Conservation (phyloP, 495 filamentous ascomycete species). For the Xylaria longipes region DNA sequence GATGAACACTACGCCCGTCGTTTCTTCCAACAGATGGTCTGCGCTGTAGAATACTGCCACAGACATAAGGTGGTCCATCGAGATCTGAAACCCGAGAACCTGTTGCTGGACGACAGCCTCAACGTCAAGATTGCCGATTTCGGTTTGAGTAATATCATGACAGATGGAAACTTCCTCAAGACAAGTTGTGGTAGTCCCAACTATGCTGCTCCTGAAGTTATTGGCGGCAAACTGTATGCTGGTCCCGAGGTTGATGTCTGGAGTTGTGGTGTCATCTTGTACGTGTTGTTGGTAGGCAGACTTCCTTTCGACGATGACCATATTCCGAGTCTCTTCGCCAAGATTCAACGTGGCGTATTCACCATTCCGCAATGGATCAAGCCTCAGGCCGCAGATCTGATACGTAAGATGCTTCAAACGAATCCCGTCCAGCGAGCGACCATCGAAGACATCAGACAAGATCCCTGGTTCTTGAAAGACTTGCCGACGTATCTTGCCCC, state of each 20-base stretch:
- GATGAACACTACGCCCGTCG: constrained; percentile 86
- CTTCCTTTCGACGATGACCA: constrained; percentile 98
- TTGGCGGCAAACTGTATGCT: constrained; percentile 95
- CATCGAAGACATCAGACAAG: constrained; percentile 89
- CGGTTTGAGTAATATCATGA: constrained; percentile 99
- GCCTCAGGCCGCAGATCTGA: constrained; percentile 80
- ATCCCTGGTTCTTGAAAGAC: constrained; percentile 92
- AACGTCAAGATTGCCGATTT: constrained; percentile 99
- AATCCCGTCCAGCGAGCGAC: constrained; percentile 94
- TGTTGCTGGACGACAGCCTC: constrained; percentile 88
- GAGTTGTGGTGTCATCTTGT: constrained; percentile 98
- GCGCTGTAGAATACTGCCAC: constrained; percentile 98
- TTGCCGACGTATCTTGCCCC: constrained; percentile 84
- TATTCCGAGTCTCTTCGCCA: constrained; percentile 58
- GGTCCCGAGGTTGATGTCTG: constrained; percentile 98
- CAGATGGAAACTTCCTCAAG: constrained; percentile 97
- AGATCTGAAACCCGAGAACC: constrained; percentile 96
- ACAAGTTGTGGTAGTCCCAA: constrained; percentile 98
- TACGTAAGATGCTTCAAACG: constrained; percentile 91
- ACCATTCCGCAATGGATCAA: constrained; percentile 87
- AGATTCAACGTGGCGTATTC: constrained; percentile 73
- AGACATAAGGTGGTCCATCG: constrained; percentile 98
- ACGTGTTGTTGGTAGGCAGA: constrained; percentile 89
- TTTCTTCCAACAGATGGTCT: constrained; percentile 99
- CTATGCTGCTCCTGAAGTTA: constrained; percentile 97